phyloP scores from a whole-genome alignment of 2,329 filamentous ascomycete species.

The Chaetomium strumarium region DNA sequence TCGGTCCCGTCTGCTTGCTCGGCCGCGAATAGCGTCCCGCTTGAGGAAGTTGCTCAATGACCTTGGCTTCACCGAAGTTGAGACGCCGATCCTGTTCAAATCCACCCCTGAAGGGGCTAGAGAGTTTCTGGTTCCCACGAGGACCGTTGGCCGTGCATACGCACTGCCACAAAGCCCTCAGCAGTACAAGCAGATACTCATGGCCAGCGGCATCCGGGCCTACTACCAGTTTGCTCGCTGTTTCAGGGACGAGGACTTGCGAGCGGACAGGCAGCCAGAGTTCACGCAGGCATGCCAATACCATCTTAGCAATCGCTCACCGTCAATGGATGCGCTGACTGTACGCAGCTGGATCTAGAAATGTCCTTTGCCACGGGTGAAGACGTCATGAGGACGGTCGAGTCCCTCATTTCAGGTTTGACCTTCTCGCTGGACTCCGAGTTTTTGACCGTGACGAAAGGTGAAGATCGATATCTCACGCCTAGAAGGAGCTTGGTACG shows the following conservation, averaged over 20 bases:
- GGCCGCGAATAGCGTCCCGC: conserved; percentile 48
- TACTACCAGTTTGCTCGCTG: conserved; percentile 95
- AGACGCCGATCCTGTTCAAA: conserved; percentile 94
- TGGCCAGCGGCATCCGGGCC: conserved; percentile 75
- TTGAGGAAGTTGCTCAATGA: conserved; percentile 47
- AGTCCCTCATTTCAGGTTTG: conserved; percentile 48
- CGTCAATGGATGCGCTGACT: neutral
- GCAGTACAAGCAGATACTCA: conserved; percentile 97
- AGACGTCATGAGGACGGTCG: conserved; percentile 57
- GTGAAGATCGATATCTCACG: conserved; percentile 29
- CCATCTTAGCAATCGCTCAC: neutral
- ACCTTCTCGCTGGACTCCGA: conserved; percentile 46
- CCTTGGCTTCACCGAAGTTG: conserved; percentile 67
- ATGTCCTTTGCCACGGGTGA: conserved; percentile 76
- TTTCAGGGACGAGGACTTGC: conserved; percentile 89
- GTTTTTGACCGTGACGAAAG: conserved; percentile 29
- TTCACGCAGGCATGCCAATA: conserved; percentile 68
- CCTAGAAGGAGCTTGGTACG: conserved; percentile 16
- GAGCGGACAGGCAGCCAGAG: conserved; percentile 90
- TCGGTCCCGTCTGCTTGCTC: conserved; percentile 61
- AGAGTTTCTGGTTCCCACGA: conserved; percentile 89
- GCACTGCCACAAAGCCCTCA: conserved; percentile 94
- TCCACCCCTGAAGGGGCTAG: conserved; percentile 93
- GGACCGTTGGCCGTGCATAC: conserved; percentile 70
- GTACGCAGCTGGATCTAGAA: conserved; percentile 75